Base-by-base conservation (phyloP, 352 stramenopile genomes). In the Detonula confervacea region DNA sequence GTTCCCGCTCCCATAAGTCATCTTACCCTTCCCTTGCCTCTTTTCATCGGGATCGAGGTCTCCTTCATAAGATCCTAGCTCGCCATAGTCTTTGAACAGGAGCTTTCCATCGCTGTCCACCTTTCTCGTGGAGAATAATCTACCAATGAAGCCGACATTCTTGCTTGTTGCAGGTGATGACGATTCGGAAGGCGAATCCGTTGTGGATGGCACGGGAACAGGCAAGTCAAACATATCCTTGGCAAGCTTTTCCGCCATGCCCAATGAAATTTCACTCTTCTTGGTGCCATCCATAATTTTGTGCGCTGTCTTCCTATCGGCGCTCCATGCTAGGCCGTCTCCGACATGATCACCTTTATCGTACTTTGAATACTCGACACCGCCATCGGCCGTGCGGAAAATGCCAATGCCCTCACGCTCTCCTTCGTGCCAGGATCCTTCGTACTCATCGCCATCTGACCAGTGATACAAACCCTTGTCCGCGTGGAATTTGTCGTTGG, bases 401-500 rank as follows among this genome's bases (percentile, higher is more conserved):
- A 67, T 64, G 8, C 75, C 68, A 11, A 71, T 35, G 22, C 75
- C 75, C 66, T 83, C 11, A 1, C 69, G 67, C 29, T 83, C 69
- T 11, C 75, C 75, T 54, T 69, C 37, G 29, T 71, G 70, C 75
- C 75, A 83, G 30, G 46, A 24, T 22, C 75, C 75, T 12, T 60
- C 33, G n/a, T 79, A 79, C 18, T 69, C 16, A 18, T 81, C 61
- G 24, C 63, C 73, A 54, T 81, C 73, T 12, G 12, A 16, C 73
- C 73, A 81, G 5, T 44, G 59, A 44, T 81, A 81, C 6, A 51
- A 27, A 29, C 63, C 63, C 6, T 74, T 35, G 0, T 60, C 57
- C 25, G 57, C 63, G 11, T 81, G 54, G 33, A 66, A 81, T 42
- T 73, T 75, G 42, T 81, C 73, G 61, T 80, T 47, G 11, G 64